These are phyloP conservation scores for Saprolegnia parasitica DNA, from an alignment of 352 stramenopile species.

Conservation along the genomic window DNA sequence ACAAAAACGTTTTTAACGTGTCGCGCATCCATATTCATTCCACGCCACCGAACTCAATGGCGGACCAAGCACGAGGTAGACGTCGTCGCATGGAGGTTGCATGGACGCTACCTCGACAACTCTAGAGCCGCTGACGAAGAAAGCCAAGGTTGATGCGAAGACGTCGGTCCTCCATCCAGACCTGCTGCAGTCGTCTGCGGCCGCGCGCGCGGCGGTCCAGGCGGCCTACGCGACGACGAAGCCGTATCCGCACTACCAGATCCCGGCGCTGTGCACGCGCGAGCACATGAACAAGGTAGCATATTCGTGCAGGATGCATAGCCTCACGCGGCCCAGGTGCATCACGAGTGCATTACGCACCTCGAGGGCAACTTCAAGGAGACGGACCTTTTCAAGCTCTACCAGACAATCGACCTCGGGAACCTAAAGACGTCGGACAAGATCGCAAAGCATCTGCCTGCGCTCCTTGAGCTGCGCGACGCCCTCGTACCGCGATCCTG, in stretches of 20 bases:
- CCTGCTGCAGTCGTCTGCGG: slow-evolving; percentile 4
- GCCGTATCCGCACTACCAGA: slow-evolving; percentile 28
- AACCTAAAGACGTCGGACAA: slow-evolving; percentile 51
- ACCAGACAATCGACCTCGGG: slow-evolving; percentile 88
- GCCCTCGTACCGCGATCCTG: slow-evolving; percentile 37
- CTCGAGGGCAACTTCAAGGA: slow-evolving; percentile 91
- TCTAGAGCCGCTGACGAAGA: slow-evolving; percentile 21
- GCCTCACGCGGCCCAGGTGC: slow-evolving; percentile 33
- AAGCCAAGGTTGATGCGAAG: not conserved
- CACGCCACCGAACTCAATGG: not conserved
- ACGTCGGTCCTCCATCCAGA: slow-evolving; percentile 13
- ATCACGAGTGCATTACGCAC: slow-evolving; percentile 72
- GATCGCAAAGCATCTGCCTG: slow-evolving; percentile 49
- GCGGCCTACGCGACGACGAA: not conserved
- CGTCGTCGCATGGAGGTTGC: not conserved
- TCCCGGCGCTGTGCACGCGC: slow-evolving; percentile 19
- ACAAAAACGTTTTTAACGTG: not conserved
- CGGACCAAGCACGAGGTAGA: slow-evolving; percentile 4
- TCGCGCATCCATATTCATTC: not conserved
- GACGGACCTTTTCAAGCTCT: slow-evolving; percentile 91
- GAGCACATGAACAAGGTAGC: slow-evolving; percentile 29
- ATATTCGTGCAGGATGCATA: not conserved
- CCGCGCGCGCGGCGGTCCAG: not conserved
- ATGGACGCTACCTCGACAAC: not conserved
- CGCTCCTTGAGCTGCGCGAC: slow-evolving; percentile 72